A percentile compares a stretch with the other conserved stretches of the same genome.
phyloP scores from a whole-genome alignment of 78 protist genomes.

The Planoprotostelium fungivorum region DNA sequence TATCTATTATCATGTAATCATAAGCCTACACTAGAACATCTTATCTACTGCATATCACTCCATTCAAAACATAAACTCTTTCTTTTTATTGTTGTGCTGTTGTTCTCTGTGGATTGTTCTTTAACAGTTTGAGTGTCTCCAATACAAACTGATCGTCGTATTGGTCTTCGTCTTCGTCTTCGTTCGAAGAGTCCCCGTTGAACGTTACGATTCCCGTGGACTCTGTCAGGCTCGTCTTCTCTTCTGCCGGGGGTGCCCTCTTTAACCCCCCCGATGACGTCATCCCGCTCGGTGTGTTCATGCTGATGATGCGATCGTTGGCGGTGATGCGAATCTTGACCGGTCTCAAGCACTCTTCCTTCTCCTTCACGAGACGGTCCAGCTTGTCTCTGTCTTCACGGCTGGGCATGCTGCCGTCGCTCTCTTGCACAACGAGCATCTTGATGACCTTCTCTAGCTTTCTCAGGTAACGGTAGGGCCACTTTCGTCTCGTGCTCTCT shows the following conservation, averaged over 20 bases:
- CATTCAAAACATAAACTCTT: too few relatives aligned
- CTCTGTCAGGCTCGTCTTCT: background rate
- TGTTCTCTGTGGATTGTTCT: background rate
- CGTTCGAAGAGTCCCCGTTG: background rate
- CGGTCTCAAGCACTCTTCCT: slow-evolving; percentile 66
- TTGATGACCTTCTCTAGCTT: slow-evolving; percentile 27
- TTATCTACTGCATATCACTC: too few relatives aligned
- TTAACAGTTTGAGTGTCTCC: background rate
- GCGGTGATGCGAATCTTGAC: slow-evolving; percentile 67
- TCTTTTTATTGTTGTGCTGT: background rate
- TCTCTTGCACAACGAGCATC: slow-evolving; percentile 42
- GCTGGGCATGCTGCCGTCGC: slow-evolving; percentile 17
- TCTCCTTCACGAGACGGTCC: slow-evolving; percentile 32
- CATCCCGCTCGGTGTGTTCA: background rate
- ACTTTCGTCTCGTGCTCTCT: slow-evolving; percentile 61
- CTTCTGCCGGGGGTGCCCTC: background rate
- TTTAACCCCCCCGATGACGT: too few relatives aligned
- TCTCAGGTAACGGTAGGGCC: slow-evolving; percentile 64
- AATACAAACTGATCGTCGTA: background rate
- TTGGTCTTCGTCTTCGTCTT: background rate
- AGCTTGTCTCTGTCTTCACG: slow-evolving; percentile 55
- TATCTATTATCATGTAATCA: too few relatives aligned
- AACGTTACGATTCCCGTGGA: background rate
- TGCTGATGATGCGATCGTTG: background rate
- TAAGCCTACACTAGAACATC: too few relatives aligned